These are phyloP conservation scores for Pseudocohnilembus persalinus DNA, from an alignment of 169 alveolate genomes.

Conservation along the genomic window DNA sequence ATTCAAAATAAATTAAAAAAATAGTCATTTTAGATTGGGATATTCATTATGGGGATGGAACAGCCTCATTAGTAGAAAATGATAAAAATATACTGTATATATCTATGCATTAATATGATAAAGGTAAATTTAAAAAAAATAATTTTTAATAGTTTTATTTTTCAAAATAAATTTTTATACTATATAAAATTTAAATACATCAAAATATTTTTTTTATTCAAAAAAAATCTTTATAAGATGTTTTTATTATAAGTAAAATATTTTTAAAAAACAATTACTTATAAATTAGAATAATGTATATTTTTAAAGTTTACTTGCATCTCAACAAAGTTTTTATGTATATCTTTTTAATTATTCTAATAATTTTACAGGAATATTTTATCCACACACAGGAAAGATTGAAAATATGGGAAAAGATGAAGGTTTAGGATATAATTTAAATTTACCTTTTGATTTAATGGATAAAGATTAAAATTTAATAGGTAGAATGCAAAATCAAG, in stretches of 20 bases:
- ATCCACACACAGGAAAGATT: background rate
- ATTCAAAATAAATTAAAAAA: background rate
- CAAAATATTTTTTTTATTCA: too few relatives aligned
- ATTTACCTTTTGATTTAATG: background rate
- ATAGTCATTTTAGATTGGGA: background rate
- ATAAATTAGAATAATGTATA: too few relatives aligned
- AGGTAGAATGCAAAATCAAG: background rate
- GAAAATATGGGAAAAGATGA: background rate
- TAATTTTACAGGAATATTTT: background rate
- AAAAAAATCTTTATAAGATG: too few relatives aligned
- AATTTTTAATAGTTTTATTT: too few relatives aligned
- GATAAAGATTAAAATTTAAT: background rate
- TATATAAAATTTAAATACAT: too few relatives aligned
- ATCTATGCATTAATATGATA: background rate
- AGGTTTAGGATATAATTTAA: background rate
- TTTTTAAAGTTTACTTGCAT: too few relatives aligned
- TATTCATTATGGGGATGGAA: background rate
- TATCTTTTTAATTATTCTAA: too few relatives aligned
- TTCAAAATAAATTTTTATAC: too few relatives aligned
- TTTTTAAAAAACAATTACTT: too few relatives aligned
- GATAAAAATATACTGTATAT: background rate
- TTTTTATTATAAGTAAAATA: too few relatives aligned
- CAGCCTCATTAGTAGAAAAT: background rate
- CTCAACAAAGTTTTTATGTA: too few relatives aligned
- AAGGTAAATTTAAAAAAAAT: background rate